A percentile compares a stretch with the other conserved stretches of the same genome.
Conservation (phyloP, 1,284 basidiomycete species). For the Wallemia mellicola region DNA sequence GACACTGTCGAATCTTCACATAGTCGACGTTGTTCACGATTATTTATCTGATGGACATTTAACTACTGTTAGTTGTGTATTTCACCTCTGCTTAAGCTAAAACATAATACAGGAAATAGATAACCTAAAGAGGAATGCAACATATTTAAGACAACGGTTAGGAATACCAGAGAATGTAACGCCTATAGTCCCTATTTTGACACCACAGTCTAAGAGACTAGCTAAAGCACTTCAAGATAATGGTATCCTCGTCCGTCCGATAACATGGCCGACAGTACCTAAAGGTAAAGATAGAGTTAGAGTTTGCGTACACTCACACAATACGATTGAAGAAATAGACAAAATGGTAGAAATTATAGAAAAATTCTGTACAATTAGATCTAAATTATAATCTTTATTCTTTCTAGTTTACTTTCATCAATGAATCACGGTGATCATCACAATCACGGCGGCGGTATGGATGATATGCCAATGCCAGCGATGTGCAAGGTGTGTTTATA, state of each 20-base stretch:
- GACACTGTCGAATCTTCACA: conserved; percentile 39
- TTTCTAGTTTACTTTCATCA: too few species aligned
- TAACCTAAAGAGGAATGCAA: too few species aligned
- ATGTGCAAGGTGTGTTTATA: not conserved
- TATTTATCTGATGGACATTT: conserved; percentile 37
- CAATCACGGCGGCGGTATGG: not conserved
- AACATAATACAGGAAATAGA: too few species aligned
- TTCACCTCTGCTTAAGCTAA: too few species aligned
- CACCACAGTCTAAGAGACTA: conserved; percentile 35
- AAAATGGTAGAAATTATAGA: conserved; percentile 22
- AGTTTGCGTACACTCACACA: conserved; percentile 49
- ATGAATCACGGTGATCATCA: not conserved
- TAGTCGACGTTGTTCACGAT: conserved; percentile 45
- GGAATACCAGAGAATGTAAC: too few species aligned
- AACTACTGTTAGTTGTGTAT: too few species aligned
- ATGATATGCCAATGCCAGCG: not conserved
- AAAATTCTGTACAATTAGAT: too few species aligned
- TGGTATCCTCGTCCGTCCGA: conserved; percentile 42
- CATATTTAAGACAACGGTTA: too few species aligned
- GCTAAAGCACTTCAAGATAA: conserved; percentile 29
- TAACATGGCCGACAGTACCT: conserved; percentile 56
- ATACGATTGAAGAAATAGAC: conserved; percentile 32
- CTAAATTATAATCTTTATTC: too few species aligned
- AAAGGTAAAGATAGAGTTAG: conserved; percentile 51
- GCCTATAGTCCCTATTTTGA: conserved; percentile 65